Evolutionary conservation across 768 basidiomycete genomes (phyloP).

Genomic region (Termitomyces sp.): DNA sequence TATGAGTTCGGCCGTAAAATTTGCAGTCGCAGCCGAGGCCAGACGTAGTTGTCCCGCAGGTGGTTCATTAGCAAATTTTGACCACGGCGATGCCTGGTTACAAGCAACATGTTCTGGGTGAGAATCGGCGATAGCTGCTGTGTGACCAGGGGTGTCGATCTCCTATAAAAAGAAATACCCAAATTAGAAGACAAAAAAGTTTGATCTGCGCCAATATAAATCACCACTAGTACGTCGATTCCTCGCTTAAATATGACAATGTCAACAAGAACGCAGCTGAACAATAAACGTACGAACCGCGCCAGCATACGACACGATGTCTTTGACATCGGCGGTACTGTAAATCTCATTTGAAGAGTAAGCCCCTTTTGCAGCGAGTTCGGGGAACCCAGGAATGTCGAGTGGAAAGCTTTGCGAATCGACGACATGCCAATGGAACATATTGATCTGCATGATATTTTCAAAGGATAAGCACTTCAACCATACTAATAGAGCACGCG

Average conservation of each 20-base stretch:
- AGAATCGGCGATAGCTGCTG: slow-evolving; percentile 54
- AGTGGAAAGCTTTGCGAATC: slow-evolving; percentile 83
- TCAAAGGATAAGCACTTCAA: neutral
- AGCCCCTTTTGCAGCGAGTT: slow-evolving; percentile 61
- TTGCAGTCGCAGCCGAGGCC: slow-evolving; percentile 52
- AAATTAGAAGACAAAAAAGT: slow-evolving; percentile 17
- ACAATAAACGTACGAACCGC: slow-evolving; percentile 36
- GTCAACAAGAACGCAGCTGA: slow-evolving; percentile 8
- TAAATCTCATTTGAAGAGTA: slow-evolving; percentile 59
- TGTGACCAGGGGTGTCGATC: slow-evolving; percentile 85
- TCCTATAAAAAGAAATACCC: slow-evolving; percentile 45
- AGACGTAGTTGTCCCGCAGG: slow-evolving; percentile 83
- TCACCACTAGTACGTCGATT: slow-evolving; percentile 64
- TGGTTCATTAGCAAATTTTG: slow-evolving; percentile 63
- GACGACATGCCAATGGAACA: slow-evolving; percentile 79
- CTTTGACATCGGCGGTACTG: slow-evolving; percentile 46
- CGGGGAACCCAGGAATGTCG: slow-evolving; percentile 53
- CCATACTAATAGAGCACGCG: slow-evolving; percentile 43
- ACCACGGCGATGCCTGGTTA: slow-evolving; percentile 50
- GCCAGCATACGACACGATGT: slow-evolving; percentile 63
- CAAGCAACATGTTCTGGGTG: slow-evolving; percentile 80
- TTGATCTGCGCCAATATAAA: slow-evolving; percentile 3
- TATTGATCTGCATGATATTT: slow-evolving; percentile 48
- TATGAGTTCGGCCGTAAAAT: slow-evolving; percentile 57
- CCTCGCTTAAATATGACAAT: slow-evolving; percentile 43